Evolutionary conservation across 148 eudicot species (phyloP).

Genomic region (Amaranthus palmeri): DNA sequence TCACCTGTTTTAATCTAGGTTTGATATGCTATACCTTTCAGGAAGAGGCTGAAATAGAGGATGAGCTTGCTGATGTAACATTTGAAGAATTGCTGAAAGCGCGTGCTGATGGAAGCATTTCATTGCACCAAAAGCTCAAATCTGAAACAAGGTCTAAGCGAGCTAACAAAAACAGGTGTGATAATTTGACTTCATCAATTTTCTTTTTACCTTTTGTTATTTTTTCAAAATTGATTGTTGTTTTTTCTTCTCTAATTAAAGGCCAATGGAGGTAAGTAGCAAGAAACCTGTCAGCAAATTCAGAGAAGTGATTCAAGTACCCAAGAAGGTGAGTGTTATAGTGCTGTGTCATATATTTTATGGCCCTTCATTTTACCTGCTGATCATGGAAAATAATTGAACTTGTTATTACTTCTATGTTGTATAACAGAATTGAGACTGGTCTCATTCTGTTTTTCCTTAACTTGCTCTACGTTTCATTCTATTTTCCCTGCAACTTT

Average conservation of each 20-base stretch:
- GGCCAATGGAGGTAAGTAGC: slow-evolving; percentile 90
- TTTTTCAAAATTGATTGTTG: slow-evolving; percentile 5
- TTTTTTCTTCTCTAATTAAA: slow-evolving; percentile 20
- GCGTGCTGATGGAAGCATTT: slow-evolving; percentile 67
- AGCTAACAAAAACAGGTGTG: slow-evolving; percentile 79
- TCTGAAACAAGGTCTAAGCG: slow-evolving; percentile 44
- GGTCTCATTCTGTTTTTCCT: too few species aligned
- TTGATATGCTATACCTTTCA: slow-evolving; percentile 1
- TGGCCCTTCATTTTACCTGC: background rate
- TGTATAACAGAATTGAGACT: too few species aligned
- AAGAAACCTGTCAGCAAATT: slow-evolving; percentile 75
- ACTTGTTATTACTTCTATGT: too few species aligned
- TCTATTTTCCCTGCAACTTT: too few species aligned
- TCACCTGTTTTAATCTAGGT: background rate
- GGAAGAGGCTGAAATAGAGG: slow-evolving; percentile 60
- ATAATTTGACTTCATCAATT: background rate
- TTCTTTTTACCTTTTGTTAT: background rate
- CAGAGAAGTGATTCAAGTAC: slow-evolving; percentile 88
- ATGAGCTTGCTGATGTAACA: slow-evolving; percentile 69
- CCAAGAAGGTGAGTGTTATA: slow-evolving; percentile 55
- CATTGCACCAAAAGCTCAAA: slow-evolving; percentile 37
- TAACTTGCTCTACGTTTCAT: too few species aligned
- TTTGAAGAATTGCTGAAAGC: slow-evolving; percentile 77
- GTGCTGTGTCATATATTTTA: background rate
- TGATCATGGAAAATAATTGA: background rate